Conservation (phyloP, 2,329 filamentous ascomycete genomes). For the Diplodia seriata region DNA sequence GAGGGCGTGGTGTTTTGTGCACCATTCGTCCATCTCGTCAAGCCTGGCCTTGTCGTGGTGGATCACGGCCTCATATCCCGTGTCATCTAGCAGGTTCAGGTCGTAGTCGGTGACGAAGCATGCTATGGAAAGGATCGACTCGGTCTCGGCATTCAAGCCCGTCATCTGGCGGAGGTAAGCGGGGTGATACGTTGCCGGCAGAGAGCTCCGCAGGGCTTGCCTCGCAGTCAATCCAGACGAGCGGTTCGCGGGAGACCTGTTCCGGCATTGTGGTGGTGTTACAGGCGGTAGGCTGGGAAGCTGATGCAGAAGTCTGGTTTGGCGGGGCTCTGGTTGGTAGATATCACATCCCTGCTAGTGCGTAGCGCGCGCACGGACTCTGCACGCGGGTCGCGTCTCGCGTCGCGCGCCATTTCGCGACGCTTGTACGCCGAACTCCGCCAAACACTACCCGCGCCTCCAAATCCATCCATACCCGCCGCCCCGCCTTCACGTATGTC, state of each 20-base stretch:
- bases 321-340: slow-evolving; percentile 24
- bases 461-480: not conserved
- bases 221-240: slow-evolving; percentile 89
- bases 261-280: slow-evolving; percentile 46
- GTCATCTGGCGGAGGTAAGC: slow-evolving; percentile 75
- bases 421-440: slow-evolving; percentile 5
- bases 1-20: slow-evolving; percentile 75
- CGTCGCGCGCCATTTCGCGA: slow-evolving; percentile 22
- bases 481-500: slow-evolving; percentile 8
- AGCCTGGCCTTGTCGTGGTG: slow-evolving; percentile 75
- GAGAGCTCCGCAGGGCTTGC: slow-evolving; percentile 46
- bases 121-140: slow-evolving; percentile 89
- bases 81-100: slow-evolving; percentile 75
- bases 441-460: slow-evolving; percentile 10
- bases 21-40: slow-evolving; percentile 88
- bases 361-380: not conserved
- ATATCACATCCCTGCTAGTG: slow-evolving; percentile 2
- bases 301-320: not conserved
- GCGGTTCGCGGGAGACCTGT: slow-evolving; percentile 64
- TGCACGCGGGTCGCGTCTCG: slow-evolving; percentile 10
- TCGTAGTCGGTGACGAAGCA: slow-evolving; percentile 87
- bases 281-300: not conserved
- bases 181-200: not conserved
- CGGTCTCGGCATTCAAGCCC: slow-evolving; percentile 76
- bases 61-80: slow-evolving; percentile 81